phyloP scores from a whole-genome alignment of 2,329 filamentous ascomycete species.

The Fusarium tricinctum region DNA sequence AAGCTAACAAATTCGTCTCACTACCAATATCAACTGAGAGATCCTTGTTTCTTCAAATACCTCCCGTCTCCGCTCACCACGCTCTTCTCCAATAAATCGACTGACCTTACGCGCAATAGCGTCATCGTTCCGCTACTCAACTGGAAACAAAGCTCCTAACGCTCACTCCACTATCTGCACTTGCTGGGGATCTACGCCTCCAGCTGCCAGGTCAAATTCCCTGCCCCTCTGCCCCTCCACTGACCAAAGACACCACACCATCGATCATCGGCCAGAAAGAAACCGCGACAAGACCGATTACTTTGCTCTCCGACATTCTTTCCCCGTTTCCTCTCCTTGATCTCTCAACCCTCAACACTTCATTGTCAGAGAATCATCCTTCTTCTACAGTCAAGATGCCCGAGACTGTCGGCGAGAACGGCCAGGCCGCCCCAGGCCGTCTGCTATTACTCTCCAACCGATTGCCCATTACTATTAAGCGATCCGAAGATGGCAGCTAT shows the following conservation, averaged over 20 bases:
- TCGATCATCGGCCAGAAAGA: slow-evolving; percentile 40
- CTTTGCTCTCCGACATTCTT: slow-evolving; percentile 10
- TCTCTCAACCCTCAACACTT: slow-evolving; percentile 1
- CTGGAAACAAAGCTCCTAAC: slow-evolving; percentile 43
- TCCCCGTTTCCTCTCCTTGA: slow-evolving; percentile 19
- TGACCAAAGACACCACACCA: slow-evolving; percentile 36
- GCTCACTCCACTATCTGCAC: slow-evolving; percentile 46
- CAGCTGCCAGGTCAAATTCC: slow-evolving; percentile 46
- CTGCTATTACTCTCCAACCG: slow-evolving; percentile 94
- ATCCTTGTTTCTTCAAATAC: slow-evolving; percentile 29
- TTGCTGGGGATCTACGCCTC: slow-evolving; percentile 47
- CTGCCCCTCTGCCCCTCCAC: slow-evolving; percentile 51
- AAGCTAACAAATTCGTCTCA: slow-evolving; percentile 8
- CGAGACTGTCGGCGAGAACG: slow-evolving; percentile 53
- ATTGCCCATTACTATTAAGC: slow-evolving; percentile 96
- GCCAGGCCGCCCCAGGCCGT: slow-evolving; percentile 59
- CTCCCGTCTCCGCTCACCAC: slow-evolving; percentile 30
- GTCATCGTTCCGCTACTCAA: slow-evolving; percentile 46
- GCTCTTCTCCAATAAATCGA: slow-evolving; percentile 48
- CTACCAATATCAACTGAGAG: slow-evolving; percentile 16
- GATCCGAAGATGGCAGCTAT: slow-evolving; percentile 90
- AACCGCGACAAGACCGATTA: slow-evolving; percentile 34
- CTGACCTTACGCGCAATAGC: slow-evolving; percentile 49
- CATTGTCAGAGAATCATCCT: not conserved
- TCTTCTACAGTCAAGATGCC: slow-evolving; percentile 53